phyloP scores from a whole-genome alignment of 169 alveolate species.

The Plasmodium gallinaceum region DNA sequence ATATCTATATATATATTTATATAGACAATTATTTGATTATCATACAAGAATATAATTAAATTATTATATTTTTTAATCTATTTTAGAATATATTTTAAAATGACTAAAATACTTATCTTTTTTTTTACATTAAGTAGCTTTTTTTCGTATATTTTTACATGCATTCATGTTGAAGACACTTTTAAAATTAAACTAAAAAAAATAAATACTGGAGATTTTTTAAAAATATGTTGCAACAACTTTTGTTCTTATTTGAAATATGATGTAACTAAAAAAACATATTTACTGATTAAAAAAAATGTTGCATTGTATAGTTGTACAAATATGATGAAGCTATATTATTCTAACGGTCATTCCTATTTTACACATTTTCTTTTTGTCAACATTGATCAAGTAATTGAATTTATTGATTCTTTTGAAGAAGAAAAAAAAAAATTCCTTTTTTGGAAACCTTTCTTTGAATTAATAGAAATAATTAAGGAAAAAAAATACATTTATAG shows the following conservation, averaged over 20 bases:
- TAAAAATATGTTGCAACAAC: conserved; percentile 36
- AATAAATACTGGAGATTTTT: conserved; percentile 23
- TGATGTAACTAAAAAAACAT: conserved; percentile 29
- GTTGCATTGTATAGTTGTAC: conserved; percentile 23
- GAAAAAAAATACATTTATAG: conserved; percentile 16
- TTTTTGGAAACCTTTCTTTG: conserved; percentile 57
- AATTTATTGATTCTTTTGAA: conserved; percentile 56
- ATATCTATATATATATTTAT: neutral
- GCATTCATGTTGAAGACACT: conserved; percentile 48
- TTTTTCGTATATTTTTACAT: neutral
- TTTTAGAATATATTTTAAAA: neutral
- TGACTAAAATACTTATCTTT: neutral
- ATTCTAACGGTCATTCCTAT: conserved; percentile 12
- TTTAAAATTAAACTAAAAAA: conserved; percentile 18
- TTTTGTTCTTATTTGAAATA: conserved; percentile 45
- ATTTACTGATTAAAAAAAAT: conserved; percentile 24
- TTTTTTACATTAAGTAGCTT: neutral
- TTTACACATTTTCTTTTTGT: conserved; percentile 10
- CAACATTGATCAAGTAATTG: conserved; percentile 8
- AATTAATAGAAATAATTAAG: neutral
- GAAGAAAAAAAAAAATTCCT: conserved; percentile 14
- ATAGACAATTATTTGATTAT: neutral
- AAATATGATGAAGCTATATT: conserved; percentile 10
- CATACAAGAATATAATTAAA: too few species aligned
- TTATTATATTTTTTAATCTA: too few species aligned